Base-by-base conservation (phyloP, 345 rosid genomes). In the Eucalyptus tenuipes region DNA sequence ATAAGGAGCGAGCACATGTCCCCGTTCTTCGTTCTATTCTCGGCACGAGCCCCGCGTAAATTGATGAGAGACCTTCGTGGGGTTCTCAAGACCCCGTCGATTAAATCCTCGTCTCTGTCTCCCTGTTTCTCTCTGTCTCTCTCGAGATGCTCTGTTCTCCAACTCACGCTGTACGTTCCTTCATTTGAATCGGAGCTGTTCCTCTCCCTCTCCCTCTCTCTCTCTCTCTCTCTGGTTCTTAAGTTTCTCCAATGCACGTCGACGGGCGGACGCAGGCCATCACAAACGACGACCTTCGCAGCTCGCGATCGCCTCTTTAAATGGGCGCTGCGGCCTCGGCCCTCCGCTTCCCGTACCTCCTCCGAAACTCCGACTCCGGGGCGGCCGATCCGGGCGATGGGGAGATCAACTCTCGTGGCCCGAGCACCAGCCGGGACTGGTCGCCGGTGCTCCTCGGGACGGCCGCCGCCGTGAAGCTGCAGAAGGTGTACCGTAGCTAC, bases 401-500 rank as follows among this genome's bases (percentile, higher is more conserved):
- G 82, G 82, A 40, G 12, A 71, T 20, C 45, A 20, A 10, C 44
- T 10, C 27, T 27, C 45, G 45, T 52, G 53, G 31, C 86, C 86
- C 53, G 18, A 27, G 33, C 53, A 27, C 33, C 37, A 40, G 22
- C 61, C 52, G 29, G 33, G 37, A 20, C 42, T 37, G 44, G 15
- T 22, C 37, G 87, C 52, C 59, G 61, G 57, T 45, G 82, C 59
- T 7, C 87, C 87, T 48, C 42, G 40, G 52, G 49, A 80, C 85
- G 31, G 91, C 91, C 79, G 94, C 93, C 44, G 85, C 93, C 55
- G 85, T 88, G 86, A 88, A 87, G 87, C 50, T 93, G 88, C 93
- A 93, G 91, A 93, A 93, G 88, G 91, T 91, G 40, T 92, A 92
- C 88, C 89, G 92, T 87, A 88, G 92, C 66, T 91, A 90, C 50